Percentiles rank a stretch among this genome's conserved stretches.
Conservation (phyloP, 2,329 filamentous ascomycete species). For the Ceratocystis destructans region DNA sequence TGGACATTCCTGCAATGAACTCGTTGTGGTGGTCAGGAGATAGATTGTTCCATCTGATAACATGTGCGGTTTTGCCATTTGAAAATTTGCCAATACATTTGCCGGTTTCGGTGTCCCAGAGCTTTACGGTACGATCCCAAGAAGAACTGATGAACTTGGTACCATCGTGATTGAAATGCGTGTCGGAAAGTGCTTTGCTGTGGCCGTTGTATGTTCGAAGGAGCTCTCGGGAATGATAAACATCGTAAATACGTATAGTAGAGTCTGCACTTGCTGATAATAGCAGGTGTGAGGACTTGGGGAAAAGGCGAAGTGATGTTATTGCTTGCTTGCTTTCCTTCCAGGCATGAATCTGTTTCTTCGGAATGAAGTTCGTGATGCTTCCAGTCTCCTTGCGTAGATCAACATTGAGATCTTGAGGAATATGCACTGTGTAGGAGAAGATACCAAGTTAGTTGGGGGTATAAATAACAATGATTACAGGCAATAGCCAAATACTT, state of each 20-base stretch:
- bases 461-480: neutral
- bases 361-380: slow-evolving; percentile 81
- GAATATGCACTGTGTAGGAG: slow-evolving; percentile 59
- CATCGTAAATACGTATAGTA: slow-evolving; percentile 88
- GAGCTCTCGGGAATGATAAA: slow-evolving; percentile 78
- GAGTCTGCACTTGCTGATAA: slow-evolving; percentile 81
- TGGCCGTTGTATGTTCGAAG: slow-evolving; percentile 87
- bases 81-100: slow-evolving; percentile 77
- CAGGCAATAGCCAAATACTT: neutral
- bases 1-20: slow-evolving; percentile 91
- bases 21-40: slow-evolving; percentile 63
- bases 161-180: slow-evolving; percentile 72
- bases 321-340: slow-evolving; percentile 73
- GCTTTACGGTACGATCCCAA: slow-evolving; percentile 90
- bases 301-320: slow-evolving; percentile 82
- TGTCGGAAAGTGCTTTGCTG: slow-evolving; percentile 76
- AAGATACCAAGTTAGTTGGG: slow-evolving; percentile 5
- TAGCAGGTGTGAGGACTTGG: slow-evolving; percentile 71
- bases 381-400: slow-evolving; percentile 68
- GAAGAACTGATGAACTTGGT: slow-evolving; percentile 80
- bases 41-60: slow-evolving; percentile 90
- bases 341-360: slow-evolving; percentile 86
- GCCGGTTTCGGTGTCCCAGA: slow-evolving; percentile 97
- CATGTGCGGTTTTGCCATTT: slow-evolving; percentile 89
- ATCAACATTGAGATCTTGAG: slow-evolving; percentile 77